These are phyloP conservation scores for Xylariaceae sp. DNA, from an alignment of 2,329 filamentous ascomycete species.

Conservation along the genomic window DNA sequence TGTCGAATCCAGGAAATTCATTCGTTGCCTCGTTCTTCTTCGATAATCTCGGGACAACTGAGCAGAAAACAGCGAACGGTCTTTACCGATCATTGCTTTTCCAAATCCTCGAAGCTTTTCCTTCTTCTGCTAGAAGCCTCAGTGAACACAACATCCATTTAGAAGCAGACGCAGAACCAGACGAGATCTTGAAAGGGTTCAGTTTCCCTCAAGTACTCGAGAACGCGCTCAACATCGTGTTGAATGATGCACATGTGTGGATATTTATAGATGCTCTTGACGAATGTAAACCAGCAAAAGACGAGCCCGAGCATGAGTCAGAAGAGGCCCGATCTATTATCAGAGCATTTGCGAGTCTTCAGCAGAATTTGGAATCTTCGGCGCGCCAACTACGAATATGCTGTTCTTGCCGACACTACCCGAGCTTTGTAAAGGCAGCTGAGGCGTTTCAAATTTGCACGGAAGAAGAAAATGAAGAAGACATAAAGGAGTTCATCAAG, in stretches of 20 bases:
- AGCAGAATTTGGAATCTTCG: background rate
- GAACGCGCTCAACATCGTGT: background rate
- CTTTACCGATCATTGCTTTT: background rate
- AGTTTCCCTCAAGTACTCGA: background rate
- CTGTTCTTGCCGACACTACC: conserved; percentile 2
- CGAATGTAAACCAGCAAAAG: background rate
- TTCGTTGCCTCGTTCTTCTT: conserved; percentile 2
- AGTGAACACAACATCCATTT: background rate
- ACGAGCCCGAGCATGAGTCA: background rate
- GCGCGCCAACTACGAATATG: background rate
- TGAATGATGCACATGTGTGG: background rate
- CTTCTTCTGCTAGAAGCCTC: background rate
- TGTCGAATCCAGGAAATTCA: background rate
- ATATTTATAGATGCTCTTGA: conserved; percentile 2
- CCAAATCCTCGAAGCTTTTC: background rate
- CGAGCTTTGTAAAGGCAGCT: background rate
- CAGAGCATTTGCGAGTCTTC: background rate
- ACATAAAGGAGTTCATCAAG: background rate
- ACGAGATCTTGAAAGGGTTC: background rate
- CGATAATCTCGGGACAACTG: background rate
- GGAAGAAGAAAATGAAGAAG: background rate
- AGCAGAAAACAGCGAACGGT: background rate
- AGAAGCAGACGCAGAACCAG: background rate
- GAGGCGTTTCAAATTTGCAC: background rate
- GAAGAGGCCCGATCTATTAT: conserved; percentile 2